phyloP scores from a whole-genome alignment of 2,329 filamentous ascomycete species.

The Tolypocladium pustulatum region DNA sequence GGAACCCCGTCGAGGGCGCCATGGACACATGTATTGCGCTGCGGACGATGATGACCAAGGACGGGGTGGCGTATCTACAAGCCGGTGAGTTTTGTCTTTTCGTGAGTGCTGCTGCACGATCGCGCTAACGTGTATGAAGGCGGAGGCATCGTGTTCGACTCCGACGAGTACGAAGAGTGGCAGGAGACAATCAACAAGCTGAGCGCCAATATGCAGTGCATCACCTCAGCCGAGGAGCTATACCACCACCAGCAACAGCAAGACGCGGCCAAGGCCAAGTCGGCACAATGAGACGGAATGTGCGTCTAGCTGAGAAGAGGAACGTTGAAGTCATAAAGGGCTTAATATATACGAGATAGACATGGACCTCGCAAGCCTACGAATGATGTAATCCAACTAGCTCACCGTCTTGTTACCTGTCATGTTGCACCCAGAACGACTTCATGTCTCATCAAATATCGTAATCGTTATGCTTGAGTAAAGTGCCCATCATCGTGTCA shows the following conservation, averaged over 20 bases:
- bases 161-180: slow-evolving; percentile 83
- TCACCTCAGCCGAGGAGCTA: slow-evolving; percentile 70
- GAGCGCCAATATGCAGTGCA: slow-evolving; percentile 79
- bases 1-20: slow-evolving; percentile 59
- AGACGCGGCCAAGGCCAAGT: neutral
- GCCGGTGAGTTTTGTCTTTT: slow-evolving; percentile 34
- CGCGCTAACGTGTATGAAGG: slow-evolving; percentile 26
- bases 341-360: neutral
- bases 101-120: neutral
- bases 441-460: slow-evolving; percentile 1
- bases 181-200: slow-evolving; percentile 95
- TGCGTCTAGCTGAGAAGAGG: neutral
- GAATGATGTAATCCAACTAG: neutral
- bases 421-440: neutral
- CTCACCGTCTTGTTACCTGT: neutral
- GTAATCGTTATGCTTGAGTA: neutral
- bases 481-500: neutral
- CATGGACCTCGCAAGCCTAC: neutral
- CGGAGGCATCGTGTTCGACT: slow-evolving; percentile 91
- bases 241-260: slow-evolving; percentile 27
- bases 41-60: slow-evolving; percentile 89
- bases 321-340: neutral
- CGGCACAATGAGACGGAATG: neutral
- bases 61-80: slow-evolving; percentile 84
- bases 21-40: slow-evolving; percentile 83